phyloP scores from a whole-genome alignment of 164 flowering plant genomes.

The Vitis riparia region DNA sequence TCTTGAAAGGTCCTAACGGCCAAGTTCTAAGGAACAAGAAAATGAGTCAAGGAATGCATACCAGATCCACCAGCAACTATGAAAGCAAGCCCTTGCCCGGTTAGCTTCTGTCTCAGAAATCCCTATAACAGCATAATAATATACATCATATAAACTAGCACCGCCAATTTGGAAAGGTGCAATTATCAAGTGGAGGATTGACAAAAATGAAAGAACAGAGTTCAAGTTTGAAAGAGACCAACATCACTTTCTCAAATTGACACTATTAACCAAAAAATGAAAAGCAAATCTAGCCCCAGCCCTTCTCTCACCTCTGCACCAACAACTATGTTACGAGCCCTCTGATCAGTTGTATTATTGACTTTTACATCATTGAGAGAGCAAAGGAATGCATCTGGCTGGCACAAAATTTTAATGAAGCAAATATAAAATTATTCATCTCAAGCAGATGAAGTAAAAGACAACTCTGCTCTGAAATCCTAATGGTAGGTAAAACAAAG shows the following conservation, averaged over 20 bases:
- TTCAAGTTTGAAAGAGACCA: neutral
- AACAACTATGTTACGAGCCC: constrained; percentile 61
- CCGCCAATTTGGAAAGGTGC: neutral
- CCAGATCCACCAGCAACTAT: constrained; percentile 95
- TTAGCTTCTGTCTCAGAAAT: constrained; percentile 82
- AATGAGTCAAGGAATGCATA: constrained; percentile 24
- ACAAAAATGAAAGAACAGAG: neutral
- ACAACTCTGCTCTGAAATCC: neutral
- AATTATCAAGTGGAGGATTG: neutral
- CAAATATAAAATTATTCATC: neutral
- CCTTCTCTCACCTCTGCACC: constrained; percentile 74
- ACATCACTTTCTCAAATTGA: neutral
- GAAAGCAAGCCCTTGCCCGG: constrained; percentile 97
- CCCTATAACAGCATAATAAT: constrained; percentile 43
- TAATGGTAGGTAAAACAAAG: constrained; percentile 1
- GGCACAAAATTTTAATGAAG: constrained; percentile 30
- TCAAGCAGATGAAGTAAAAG: neutral
- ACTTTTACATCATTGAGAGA: constrained; percentile 91
- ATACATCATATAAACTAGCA: constrained; percentile 2
- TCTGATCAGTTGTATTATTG: constrained; percentile 70
- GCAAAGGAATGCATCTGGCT: constrained; percentile 99
- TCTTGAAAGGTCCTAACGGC: neutral
- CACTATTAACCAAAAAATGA: neutral
- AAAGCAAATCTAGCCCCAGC: neutral
- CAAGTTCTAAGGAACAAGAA: neutral